Percentiles rank a stretch among this genome's conserved stretches.
Conservation (phyloP, 2,329 filamentous ascomycete species). For the Trichoderma lentiforme region DNA sequence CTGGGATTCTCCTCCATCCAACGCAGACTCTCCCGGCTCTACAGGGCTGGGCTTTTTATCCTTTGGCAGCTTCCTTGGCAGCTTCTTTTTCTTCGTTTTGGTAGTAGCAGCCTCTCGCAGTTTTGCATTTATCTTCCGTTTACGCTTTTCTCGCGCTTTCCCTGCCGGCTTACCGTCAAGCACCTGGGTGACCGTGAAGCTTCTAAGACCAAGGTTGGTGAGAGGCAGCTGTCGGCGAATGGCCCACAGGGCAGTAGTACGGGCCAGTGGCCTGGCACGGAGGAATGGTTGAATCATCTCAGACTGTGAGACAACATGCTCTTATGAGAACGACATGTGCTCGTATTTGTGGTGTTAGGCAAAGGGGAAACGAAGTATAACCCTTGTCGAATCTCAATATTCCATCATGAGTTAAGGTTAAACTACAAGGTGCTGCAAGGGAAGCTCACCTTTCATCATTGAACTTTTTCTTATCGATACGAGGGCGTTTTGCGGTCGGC, state of each 20-base stretch:
- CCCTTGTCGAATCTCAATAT: not conserved
- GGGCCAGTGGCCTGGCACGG: constrained; percentile 10
- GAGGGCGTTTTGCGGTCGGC: not conserved
- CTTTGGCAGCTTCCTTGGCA: not conserved
- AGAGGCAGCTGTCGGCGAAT: not conserved
- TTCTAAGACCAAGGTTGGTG: not conserved
- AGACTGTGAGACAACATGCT: not conserved
- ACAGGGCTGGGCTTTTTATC: not conserved
- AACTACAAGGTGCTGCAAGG: not conserved
- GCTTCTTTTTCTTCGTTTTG: not conserved
- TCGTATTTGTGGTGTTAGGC: not conserved
- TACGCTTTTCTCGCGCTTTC: not conserved
- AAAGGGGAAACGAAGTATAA: not conserved
- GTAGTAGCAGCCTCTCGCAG: not conserved
- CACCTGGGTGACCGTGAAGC: not conserved
- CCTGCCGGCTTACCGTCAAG: not conserved
- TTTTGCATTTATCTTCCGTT: not conserved
- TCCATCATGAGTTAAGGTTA: not conserved
- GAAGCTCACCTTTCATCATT: constrained; percentile 1
- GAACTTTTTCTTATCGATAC: constrained; percentile 18
- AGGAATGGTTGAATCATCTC: constrained; percentile 31
- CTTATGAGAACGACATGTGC: not conserved
- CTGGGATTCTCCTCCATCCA: not conserved
- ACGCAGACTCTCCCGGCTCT: not conserved
- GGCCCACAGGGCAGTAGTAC: not conserved